These are phyloP conservation scores for Exophiala lecanii-corni DNA, from an alignment of 2,329 filamentous ascomycete genomes.

Conservation along the genomic window DNA sequence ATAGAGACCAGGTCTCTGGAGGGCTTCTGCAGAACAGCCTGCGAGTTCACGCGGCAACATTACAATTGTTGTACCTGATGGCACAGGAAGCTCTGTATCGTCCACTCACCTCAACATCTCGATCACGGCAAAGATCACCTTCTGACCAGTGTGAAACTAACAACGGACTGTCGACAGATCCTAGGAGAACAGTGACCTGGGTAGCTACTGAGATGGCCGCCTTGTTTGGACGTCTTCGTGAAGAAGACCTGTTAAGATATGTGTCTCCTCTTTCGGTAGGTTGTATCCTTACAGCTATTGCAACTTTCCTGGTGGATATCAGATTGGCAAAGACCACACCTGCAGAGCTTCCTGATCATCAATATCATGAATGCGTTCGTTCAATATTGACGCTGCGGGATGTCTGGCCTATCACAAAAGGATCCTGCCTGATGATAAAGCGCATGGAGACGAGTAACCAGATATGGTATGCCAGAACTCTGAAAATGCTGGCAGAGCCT, in stretches of 20 bases:
- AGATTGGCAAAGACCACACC: not conserved
- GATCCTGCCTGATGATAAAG: slow-evolving; percentile 3
- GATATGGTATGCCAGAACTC: slow-evolving; percentile 5
- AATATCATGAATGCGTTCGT: slow-evolving; percentile 5
- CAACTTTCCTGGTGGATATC: slow-evolving; percentile 3
- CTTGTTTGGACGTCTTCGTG: not conserved
- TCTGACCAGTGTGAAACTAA: not conserved
- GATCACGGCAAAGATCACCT: not conserved
- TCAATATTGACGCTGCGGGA: slow-evolving; percentile 1
- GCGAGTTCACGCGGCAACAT: not conserved
- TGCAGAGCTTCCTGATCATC: not conserved
- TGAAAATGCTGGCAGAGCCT: slow-evolving; percentile 7
- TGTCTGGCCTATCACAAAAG: slow-evolving; percentile 6
- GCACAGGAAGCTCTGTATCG: slow-evolving; percentile 3
- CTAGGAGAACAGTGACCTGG: not conserved
- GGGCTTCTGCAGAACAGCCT: not conserved
- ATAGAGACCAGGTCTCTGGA: slow-evolving; percentile 1
- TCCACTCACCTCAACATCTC: not conserved
- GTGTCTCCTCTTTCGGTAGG: slow-evolving; percentile 1
- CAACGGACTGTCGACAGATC: not conserved
- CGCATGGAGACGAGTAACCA: slow-evolving; percentile 4
- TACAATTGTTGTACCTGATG: slow-evolving; percentile 7
- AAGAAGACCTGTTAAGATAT: not conserved
- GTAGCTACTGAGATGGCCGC: not conserved
- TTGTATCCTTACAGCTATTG: slow-evolving; percentile 4